A percentile compares a stretch with the other conserved stretches of the same genome.
Conservation (phyloP, 2,329 filamentous ascomycete species). For the Bipolaris zeicola region DNA sequence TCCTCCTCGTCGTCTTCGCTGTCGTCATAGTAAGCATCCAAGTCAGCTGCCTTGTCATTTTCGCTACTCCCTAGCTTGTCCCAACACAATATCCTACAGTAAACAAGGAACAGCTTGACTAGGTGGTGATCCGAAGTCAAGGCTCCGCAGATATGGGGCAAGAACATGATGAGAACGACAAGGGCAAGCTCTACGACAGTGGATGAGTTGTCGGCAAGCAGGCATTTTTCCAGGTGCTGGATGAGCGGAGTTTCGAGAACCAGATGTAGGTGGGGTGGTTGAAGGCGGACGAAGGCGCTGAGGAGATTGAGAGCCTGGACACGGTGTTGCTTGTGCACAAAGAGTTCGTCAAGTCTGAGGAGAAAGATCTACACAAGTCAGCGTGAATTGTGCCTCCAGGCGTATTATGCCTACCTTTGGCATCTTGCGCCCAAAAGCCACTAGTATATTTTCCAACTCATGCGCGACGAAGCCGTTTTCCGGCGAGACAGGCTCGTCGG, state of each 20-base stretch:
- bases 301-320: constrained; percentile 69
- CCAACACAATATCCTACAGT: constrained; percentile 81
- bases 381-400: not conserved
- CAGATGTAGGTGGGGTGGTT: constrained; percentile 79
- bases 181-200: constrained; percentile 76
- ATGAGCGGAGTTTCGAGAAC: constrained; percentile 75
- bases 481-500: constrained; percentile 47
- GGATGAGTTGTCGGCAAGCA: constrained; percentile 78
- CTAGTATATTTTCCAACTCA: constrained; percentile 59
- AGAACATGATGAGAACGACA: constrained; percentile 77
- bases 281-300: constrained; percentile 73
- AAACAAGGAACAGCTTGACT: constrained; percentile 79
- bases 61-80: constrained; percentile 57
- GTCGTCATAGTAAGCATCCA: constrained; percentile 30
- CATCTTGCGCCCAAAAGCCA: constrained; percentile 67
- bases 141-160: constrained; percentile 79
- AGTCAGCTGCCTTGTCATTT: constrained; percentile 9
- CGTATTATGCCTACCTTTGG: constrained; percentile 58
- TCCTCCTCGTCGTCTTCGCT: constrained; percentile 47
- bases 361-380: constrained; percentile 65
- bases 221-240: constrained; percentile 71
- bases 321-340: constrained; percentile 68
- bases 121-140: constrained; percentile 65
- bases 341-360: constrained; percentile 66
- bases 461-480: constrained; percentile 56